A percentile compares a stretch with the other conserved stretches of the same genome.
phyloP scores from a whole-genome alignment of 1,284 basidiomycete genomes.

The Porodaedalea pini region DNA sequence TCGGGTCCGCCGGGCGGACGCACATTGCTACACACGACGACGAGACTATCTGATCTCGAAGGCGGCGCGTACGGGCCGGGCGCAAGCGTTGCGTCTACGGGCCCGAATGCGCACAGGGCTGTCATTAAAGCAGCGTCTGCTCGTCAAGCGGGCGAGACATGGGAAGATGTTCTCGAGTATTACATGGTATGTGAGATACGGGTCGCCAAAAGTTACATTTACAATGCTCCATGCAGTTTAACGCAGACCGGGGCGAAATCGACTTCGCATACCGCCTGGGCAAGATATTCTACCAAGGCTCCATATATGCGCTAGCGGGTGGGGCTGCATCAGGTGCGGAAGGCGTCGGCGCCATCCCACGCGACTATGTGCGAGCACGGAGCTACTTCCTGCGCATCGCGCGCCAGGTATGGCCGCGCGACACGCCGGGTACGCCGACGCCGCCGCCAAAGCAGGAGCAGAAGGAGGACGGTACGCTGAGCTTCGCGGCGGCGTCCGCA shows the following conservation, averaged over 20 bases:
- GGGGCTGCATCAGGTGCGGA: conserved; percentile 85
- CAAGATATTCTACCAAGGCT: conserved; percentile 92
- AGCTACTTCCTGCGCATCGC: conserved; percentile 83
- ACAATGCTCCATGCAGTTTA: conserved; percentile 56
- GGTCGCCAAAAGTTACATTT: neutral
- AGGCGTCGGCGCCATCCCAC: conserved; percentile 76
- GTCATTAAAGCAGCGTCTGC: conserved; percentile 83
- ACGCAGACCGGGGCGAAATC: conserved; percentile 84
- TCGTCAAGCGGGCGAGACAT: conserved; percentile 82
- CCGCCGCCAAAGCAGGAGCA: conserved; percentile 40
- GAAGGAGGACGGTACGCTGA: conserved; percentile 54
- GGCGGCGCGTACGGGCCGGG: conserved; percentile 94
- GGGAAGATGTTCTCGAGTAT: conserved; percentile 90
- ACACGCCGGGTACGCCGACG: conserved; percentile 54
- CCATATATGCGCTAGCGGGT: conserved; percentile 69
- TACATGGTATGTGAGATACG: conserved; percentile 57
- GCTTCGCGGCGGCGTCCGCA: conserved; percentile 75
- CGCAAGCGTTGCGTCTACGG: conserved; percentile 87
- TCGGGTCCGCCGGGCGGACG: conserved; percentile 90
- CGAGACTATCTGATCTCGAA: conserved; percentile 83
- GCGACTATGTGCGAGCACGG: conserved; percentile 71
- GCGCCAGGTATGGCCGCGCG: conserved; percentile 77
- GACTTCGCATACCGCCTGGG: conserved; percentile 86
- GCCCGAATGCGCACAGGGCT: conserved; percentile 63
- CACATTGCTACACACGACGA: conserved; percentile 79